These are phyloP conservation scores for Kodamaea fungicola DNA, from an alignment of 1,139 yeast genomes.

Conservation along the genomic window DNA sequence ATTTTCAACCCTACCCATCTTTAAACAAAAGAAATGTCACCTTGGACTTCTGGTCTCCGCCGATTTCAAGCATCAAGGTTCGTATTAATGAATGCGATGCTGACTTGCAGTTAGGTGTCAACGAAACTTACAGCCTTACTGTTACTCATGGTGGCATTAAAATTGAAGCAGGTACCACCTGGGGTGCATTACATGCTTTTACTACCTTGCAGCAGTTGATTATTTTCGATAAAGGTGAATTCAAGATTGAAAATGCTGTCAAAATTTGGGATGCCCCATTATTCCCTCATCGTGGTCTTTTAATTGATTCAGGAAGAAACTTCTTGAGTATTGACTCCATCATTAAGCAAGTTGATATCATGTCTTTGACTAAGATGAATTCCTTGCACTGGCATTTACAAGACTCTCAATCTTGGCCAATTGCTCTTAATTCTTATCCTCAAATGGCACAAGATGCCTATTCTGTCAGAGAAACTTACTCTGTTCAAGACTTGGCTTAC, in stretches of 20 bases:
- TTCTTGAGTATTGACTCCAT: constrained; percentile 29
- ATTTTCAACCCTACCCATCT: constrained; percentile 9
- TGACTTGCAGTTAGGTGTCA: constrained; percentile 37
- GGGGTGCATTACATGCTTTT: constrained; percentile 48
- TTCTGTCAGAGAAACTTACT: constrained; percentile 31
- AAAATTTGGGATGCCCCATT: constrained; percentile 35
- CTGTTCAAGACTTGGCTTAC: constrained; percentile 27
- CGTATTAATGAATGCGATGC: constrained; percentile 23
- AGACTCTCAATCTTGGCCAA: constrained; percentile 49
- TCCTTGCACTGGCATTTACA: constrained; percentile 46
- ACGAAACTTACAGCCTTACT: constrained; percentile 36
- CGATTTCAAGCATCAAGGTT: constrained; percentile 9
- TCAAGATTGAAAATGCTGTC: constrained; percentile 33
- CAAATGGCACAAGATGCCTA: constrained; percentile 45
- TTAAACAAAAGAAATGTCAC: constrained; percentile 1
- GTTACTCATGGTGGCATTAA: constrained; percentile 15
- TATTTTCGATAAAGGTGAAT: constrained; percentile 21
- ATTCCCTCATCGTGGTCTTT: constrained; percentile 43
- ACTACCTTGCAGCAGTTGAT: constrained; percentile 44
- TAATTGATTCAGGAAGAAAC: constrained; percentile 45
- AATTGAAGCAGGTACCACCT: constrained; percentile 32
- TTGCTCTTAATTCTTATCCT: constrained; percentile 33
- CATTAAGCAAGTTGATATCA: constrained; percentile 38
- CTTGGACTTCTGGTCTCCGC: not conserved
- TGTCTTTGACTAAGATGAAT: constrained; percentile 42